Evolutionary conservation across 148 eudicot genomes (phyloP).

Genomic region (Dysphania ambrosioides): DNA sequence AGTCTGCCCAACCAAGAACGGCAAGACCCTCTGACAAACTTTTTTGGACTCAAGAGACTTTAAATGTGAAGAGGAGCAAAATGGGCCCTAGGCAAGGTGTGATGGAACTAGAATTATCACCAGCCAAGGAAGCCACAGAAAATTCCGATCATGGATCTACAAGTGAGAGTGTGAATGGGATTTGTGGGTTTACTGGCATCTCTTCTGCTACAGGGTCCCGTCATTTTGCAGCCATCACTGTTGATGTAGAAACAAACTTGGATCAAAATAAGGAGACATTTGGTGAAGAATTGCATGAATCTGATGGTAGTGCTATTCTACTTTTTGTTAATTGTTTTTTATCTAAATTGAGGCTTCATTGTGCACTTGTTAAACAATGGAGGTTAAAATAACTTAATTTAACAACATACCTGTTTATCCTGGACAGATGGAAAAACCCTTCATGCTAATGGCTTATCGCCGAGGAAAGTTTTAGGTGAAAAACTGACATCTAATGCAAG

Average conservation of each 20-base stretch:
- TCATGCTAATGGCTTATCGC: conserved; percentile 25
- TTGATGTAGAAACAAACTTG: conserved; percentile 11
- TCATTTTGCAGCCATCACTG: conserved; percentile 5
- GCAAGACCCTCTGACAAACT: background rate
- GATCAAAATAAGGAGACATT: conserved; percentile 7
- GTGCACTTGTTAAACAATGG: conserved; percentile 6
- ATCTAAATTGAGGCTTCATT: background rate
- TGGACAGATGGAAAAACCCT: conserved; percentile 24
- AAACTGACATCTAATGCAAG: conserved; percentile 7
- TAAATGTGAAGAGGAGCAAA: conserved; percentile 17
- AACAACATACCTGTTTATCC: conserved; percentile 18
- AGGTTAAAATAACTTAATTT: conserved; percentile 9
- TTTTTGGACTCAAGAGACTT: conserved; percentile 14
- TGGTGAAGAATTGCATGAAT: conserved; percentile 14
- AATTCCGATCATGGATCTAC: conserved; percentile 13
- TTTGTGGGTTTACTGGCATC: background rate
- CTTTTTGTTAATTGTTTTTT: background rate
- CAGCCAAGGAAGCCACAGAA: conserved; percentile 8
- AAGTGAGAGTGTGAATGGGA: conserved; percentile 19
- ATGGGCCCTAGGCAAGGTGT: conserved; percentile 5
- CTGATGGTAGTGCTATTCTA: conserved; percentile 7
- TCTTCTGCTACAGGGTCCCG: conserved; percentile 8
- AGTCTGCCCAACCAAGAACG: conserved; percentile 12
- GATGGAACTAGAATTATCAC: conserved; percentile 21
- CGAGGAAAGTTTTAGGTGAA: conserved; percentile 13